These are phyloP conservation scores for Cryptosporidium meleagridis DNA, from an alignment of 169 alveolate genomes.

Conservation along the genomic window DNA sequence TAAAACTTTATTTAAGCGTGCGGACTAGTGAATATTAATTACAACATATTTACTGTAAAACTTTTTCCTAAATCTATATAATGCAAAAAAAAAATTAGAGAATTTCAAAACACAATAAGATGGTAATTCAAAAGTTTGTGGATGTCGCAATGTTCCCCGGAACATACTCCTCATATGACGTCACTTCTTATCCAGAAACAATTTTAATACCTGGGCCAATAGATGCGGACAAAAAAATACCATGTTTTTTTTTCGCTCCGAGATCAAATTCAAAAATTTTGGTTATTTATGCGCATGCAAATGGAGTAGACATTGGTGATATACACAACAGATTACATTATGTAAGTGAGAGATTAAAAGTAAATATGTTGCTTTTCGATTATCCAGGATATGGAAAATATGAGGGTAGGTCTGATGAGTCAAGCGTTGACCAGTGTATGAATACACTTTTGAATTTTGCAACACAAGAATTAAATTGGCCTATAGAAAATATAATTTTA, in stretches of 20 bases:
- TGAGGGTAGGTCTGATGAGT: constrained; percentile 79
- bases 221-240: constrained; percentile 50
- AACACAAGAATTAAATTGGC: constrained; percentile 76
- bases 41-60: background rate
- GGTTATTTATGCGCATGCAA: constrained; percentile 80
- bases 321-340: constrained; percentile 64
- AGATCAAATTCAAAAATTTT: constrained; percentile 45
- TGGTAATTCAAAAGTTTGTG: constrained; percentile 74
- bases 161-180: constrained; percentile 78
- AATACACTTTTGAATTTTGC: constrained; percentile 70
- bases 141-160: constrained; percentile 83
- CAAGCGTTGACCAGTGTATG: constrained; percentile 78
- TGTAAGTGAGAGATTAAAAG: constrained; percentile 62
- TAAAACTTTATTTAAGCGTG: background rate
- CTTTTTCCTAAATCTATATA: background rate
- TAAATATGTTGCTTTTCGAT: constrained; percentile 77
- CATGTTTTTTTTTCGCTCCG: constrained; percentile 70
- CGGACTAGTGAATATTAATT: background rate
- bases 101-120: background rate
- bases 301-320: constrained; percentile 81
- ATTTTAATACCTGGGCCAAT: constrained; percentile 76
- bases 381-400: constrained; percentile 78
- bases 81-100: background rate
- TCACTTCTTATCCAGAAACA: constrained; percentile 78
- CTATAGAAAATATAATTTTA: constrained; percentile 75